Evolutionary conservation across 2,329 filamentous ascomycete genomes (phyloP).

Genomic region (Colletotrichum gloeosporioides): DNA sequence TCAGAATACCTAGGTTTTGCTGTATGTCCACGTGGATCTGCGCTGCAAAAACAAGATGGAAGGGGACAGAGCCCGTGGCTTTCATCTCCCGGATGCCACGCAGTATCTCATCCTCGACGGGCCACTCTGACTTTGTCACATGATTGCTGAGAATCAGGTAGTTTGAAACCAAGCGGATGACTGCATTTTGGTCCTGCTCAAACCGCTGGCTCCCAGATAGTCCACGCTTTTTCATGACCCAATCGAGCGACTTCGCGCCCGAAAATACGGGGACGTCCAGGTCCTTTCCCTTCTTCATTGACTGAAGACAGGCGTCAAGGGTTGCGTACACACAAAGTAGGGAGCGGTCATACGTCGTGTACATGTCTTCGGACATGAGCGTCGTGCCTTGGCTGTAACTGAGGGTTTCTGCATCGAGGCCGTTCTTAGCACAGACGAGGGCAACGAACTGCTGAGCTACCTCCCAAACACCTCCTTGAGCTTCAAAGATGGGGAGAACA

Average conservation of each 20-base stretch:
- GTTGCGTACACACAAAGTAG: not conserved
- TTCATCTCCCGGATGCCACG: not conserved
- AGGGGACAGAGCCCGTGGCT: not conserved
- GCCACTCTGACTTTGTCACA: not conserved
- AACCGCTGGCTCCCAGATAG: not conserved
- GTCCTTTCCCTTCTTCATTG: not conserved
- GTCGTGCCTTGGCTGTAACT: not conserved
- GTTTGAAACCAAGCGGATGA: not conserved
- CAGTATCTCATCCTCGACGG: not conserved
- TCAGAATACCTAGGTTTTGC: not conserved
- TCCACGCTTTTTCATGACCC: not conserved
- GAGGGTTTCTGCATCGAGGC: not conserved
- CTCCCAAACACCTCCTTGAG: not conserved
- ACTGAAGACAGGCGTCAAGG: rapidly evolving
- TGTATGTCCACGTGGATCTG: not conserved
- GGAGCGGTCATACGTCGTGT: not conserved
- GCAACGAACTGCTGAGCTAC: not conserved
- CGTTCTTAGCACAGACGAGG: not conserved
- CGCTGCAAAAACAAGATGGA: not conserved
- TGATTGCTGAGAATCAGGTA: not conserved
- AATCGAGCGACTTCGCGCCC: not conserved
- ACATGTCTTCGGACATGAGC: not conserved
- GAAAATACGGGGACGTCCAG: rapidly evolving
- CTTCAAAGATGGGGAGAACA: not conserved
- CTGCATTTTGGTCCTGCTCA: not conserved